Percentiles rank a stretch among this genome's conserved stretches.
Evolutionary conservation across 495 filamentous ascomycete genomes (phyloP).

Genomic region (Aspergillus baeticus): DNA sequence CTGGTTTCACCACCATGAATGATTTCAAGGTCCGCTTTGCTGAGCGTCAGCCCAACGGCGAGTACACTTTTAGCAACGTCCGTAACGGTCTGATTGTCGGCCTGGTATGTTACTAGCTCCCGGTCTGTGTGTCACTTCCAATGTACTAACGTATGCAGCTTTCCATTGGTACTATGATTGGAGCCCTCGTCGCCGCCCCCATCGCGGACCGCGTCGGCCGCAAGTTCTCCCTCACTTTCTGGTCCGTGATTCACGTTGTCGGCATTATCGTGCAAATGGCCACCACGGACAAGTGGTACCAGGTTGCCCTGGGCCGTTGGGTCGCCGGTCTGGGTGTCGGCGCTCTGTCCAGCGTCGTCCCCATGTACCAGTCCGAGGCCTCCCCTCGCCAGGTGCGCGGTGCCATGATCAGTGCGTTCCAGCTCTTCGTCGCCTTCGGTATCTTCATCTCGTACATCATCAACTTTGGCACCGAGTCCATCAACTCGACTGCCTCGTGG

Average conservation of each 20-base stretch:
- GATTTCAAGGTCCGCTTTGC: conserved; percentile 52
- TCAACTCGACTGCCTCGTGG: conserved; percentile 62
- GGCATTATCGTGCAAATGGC: conserved; percentile 70
- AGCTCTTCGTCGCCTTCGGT: conserved; percentile 84
- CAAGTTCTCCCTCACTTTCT: conserved; percentile 51
- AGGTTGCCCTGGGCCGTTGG: conserved; percentile 53
- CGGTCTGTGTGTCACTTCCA: background rate
- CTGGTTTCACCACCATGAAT: conserved; percentile 60
- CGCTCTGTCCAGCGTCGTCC: conserved; percentile 66
- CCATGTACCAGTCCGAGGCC: conserved; percentile 73
- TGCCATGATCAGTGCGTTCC: conserved; percentile 70
- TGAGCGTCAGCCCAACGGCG: conserved; percentile 30
- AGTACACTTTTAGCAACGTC: conserved; percentile 53
- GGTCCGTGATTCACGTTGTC: conserved; percentile 63
- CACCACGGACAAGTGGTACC: conserved; percentile 51
- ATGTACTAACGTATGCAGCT: conserved; percentile 33
- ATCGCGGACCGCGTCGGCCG: conserved; percentile 55
- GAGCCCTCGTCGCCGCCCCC: conserved; percentile 61
- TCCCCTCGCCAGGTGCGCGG: conserved; percentile 65
- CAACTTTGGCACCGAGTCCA: conserved; percentile 70
- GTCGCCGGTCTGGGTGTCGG: conserved; percentile 71
- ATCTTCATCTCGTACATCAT: conserved; percentile 81
- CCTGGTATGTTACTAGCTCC: conserved; percentile 38
- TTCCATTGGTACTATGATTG: conserved; percentile 67
- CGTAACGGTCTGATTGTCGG: conserved; percentile 57